These are phyloP conservation scores for Epicoccum nigrum DNA, from an alignment of 2,329 filamentous ascomycete species.

Conservation along the genomic window DNA sequence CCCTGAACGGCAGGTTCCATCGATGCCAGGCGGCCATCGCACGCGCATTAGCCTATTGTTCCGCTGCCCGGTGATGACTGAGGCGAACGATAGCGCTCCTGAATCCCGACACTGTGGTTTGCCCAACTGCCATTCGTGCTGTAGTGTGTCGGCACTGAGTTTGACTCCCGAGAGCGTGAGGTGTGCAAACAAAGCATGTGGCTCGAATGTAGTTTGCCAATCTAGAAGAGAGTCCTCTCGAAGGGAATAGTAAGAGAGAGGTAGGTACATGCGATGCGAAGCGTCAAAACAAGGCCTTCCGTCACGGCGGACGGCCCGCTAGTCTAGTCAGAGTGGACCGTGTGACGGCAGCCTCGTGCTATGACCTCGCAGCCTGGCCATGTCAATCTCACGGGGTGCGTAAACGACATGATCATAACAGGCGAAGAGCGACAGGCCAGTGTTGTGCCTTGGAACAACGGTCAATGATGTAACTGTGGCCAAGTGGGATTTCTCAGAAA, in stretches of 20 bases:
- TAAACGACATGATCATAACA: constrained; percentile 1
- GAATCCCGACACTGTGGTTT: constrained; percentile 15
- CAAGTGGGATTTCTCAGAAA: not conserved
- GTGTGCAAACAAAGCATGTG: not conserved
- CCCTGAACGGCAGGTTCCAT: constrained; percentile 21
- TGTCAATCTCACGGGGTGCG: constrained; percentile 4
- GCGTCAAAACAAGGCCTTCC: not conserved
- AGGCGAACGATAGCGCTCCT: constrained; percentile 12
- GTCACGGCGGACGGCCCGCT: constrained; percentile 29
- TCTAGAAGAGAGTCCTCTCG: not conserved
- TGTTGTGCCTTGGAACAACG: constrained; percentile 5
- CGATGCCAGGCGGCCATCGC: constrained; percentile 16
- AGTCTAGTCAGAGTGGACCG: constrained; percentile 29
- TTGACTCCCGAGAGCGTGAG: constrained; percentile 1
- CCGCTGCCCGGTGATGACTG: constrained; percentile 15
- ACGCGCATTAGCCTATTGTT: constrained; percentile 19
- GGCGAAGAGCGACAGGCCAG: constrained; percentile 8
- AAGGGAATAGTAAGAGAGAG: not conserved
- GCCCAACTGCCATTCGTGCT: constrained; percentile 11
- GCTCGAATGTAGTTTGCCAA: not conserved
- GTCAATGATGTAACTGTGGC: constrained; percentile 9
- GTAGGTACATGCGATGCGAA: not conserved
- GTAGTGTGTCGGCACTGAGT: constrained; percentile 8
- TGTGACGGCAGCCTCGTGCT: constrained; percentile 21
- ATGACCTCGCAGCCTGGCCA: constrained; percentile 15